Evolutionary conservation across 257 asterid genomes (phyloP).

Genomic region (Solanum dulcamara): DNA sequence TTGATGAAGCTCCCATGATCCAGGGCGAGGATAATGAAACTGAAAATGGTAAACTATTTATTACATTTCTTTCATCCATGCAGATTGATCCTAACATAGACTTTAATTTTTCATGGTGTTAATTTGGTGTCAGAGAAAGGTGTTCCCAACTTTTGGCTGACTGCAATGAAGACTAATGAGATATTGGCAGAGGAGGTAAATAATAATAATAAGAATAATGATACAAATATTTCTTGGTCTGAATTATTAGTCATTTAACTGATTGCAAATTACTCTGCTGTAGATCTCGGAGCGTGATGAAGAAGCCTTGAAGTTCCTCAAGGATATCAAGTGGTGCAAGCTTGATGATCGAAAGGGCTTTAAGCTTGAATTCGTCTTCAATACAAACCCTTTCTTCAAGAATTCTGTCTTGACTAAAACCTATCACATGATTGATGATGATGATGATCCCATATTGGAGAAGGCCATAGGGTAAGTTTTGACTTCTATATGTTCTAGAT

Average conservation of each 20-base stretch:
- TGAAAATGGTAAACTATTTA: conserved; percentile 28
- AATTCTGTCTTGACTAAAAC: conserved; percentile 58
- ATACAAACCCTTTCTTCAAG: conserved; percentile 73
- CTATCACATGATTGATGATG: conserved; percentile 73
- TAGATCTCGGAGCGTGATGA: conserved; percentile 82
- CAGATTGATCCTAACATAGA: background rate
- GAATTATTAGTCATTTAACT: background rate
- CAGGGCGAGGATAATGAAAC: conserved; percentile 29
- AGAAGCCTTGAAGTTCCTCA: conserved; percentile 66
- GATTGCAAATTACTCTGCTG: background rate
- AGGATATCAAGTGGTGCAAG: conserved; percentile 70
- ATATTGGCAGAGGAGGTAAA: conserved; percentile 63
- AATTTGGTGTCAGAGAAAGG: conserved; percentile 56
- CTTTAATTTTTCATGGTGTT: background rate
- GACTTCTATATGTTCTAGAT: background rate
- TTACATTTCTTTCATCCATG: background rate
- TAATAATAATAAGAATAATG: background rate
- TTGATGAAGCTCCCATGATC: conserved; percentile 19
- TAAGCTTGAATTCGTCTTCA: conserved; percentile 75
- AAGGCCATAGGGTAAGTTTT: conserved; percentile 63
- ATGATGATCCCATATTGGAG: conserved; percentile 59
- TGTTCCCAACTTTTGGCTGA: conserved; percentile 78
- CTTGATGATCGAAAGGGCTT: conserved; percentile 68
- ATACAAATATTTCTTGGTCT: background rate
- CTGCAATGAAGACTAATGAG: conserved; percentile 62